These are phyloP conservation scores for Talaromyces amestolkiae DNA, from an alignment of 2,329 filamentous ascomycete genomes.

Conservation along the genomic window DNA sequence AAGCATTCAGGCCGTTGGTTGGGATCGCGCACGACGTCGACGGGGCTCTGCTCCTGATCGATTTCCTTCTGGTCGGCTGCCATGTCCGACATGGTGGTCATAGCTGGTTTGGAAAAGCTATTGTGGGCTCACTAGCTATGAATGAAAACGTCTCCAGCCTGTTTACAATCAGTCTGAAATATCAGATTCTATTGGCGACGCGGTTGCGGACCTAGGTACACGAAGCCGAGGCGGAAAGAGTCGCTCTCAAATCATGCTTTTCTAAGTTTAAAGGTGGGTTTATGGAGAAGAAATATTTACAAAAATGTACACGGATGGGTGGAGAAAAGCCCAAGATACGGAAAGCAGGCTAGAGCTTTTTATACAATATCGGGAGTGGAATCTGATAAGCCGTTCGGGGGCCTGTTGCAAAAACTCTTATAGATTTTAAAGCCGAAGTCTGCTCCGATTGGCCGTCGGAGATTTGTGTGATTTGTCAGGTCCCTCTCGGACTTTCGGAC, in stretches of 20 bases:
- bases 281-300: neutral
- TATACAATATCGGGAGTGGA: neutral
- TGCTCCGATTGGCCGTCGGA: neutral
- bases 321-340: neutral
- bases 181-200: neutral
- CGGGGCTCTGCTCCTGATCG: slow-evolving; percentile 11
- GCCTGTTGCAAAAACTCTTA: neutral
- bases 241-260: neutral
- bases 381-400: neutral
- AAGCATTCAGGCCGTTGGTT: slow-evolving; percentile 49
- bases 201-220: neutral
- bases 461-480: neutral
- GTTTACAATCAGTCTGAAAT: neutral
- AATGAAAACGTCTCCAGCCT: neutral
- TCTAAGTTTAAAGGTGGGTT: neutral
- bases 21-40: slow-evolving; percentile 1
- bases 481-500: slow-evolving; percentile 1
- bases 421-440: neutral
- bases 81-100: neutral
- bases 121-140: neutral
- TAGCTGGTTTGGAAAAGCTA: neutral
- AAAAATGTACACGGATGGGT: neutral
- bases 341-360: neutral
- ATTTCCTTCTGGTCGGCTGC: neutral
- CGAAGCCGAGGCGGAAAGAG: neutral